phyloP scores from a whole-genome alignment of 768 basidiomycete species.

The Pholiota microspora region DNA sequence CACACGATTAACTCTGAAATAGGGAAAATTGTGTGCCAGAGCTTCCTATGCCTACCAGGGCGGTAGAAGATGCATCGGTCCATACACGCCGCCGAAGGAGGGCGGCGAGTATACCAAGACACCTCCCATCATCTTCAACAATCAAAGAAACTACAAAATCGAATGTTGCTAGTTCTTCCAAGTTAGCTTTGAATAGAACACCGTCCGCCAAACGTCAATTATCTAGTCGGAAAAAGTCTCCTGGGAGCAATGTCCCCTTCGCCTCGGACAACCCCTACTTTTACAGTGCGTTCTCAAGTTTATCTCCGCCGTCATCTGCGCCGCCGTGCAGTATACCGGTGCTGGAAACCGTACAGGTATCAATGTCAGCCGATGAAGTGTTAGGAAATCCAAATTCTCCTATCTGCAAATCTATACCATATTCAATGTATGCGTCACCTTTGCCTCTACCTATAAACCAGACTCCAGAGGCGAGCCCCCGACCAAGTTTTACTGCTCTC shows the following conservation, averaged over 20 bases:
- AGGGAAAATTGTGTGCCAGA: not conserved
- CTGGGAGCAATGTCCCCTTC: conserved; percentile 29
- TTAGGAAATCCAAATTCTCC: conserved; percentile 6
- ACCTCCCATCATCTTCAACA: not conserved
- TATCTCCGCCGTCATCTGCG: not conserved
- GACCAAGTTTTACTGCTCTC: no score
- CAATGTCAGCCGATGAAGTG: conserved; percentile 18
- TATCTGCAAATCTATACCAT: not conserved
- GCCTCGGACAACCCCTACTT: conserved; percentile 23
- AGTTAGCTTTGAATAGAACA: not conserved
- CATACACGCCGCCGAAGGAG: conserved; percentile 1
- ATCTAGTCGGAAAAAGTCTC: conserved; percentile 7
- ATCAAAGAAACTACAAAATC: not conserved
- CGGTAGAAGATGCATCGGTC: not conserved
- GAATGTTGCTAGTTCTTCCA: not conserved
- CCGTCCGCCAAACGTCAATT: conserved; percentile 9
- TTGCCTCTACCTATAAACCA: conserved; percentile 10
- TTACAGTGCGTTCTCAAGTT: conserved; percentile 21
- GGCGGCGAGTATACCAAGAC: conserved; percentile 11
- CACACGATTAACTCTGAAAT: not conserved
- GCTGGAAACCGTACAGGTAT: conserved; percentile 12
- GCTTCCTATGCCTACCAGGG: not conserved
- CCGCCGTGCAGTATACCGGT: not conserved
- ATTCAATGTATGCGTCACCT: conserved; percentile 7
- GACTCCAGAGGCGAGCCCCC: not conserved